A percentile compares a stretch with the other conserved stretches of the same genome.
These are phyloP conservation scores for Ajuga chamaepitys DNA, from an alignment of 257 asterid genomes.

Conservation along the genomic window DNA sequence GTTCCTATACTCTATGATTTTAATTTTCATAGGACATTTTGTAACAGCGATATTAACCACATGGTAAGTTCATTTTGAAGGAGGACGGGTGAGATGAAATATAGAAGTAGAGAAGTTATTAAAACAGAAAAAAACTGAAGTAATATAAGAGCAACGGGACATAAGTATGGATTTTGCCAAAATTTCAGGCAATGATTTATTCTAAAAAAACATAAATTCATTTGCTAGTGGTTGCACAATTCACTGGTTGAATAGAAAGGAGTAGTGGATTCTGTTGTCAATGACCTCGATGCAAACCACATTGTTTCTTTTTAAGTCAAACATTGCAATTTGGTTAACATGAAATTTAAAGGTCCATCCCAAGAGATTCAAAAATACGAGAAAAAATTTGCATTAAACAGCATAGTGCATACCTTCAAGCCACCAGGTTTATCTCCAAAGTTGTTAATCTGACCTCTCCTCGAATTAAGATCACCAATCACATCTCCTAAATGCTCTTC, in stretches of 20 bases:
- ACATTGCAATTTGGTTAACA: background rate
- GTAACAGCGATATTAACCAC: too few relatives aligned
- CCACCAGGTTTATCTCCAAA: slow-evolving; percentile 99
- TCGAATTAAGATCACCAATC: slow-evolving; percentile 91
- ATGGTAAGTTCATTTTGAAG: too few relatives aligned
- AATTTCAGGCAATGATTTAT: too few relatives aligned
- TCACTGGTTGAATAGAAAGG: background rate
- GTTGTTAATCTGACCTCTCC: slow-evolving; percentile 89
- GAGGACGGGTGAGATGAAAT: too few relatives aligned
- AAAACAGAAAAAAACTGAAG: too few relatives aligned
- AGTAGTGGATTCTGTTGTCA: background rate
- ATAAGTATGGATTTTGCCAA: too few relatives aligned
- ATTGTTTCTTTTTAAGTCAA: background rate
- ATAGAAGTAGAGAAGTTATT: too few relatives aligned
- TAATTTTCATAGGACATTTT: too few relatives aligned
- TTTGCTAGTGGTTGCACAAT: too few relatives aligned
- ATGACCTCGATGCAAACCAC: background rate
- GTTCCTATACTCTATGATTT: too few relatives aligned
- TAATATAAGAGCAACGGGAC: too few relatives aligned
- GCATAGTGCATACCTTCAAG: slow-evolving; percentile 54
- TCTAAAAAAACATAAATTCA: too few relatives aligned
- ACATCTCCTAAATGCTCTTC: slow-evolving; percentile 98
- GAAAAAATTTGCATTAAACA: background rate
- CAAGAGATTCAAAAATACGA: background rate
- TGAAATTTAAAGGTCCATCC: background rate